phyloP scores from a whole-genome alignment of 176 grass and related monocot genomes.

The Paspalum vaginatum region DNA sequence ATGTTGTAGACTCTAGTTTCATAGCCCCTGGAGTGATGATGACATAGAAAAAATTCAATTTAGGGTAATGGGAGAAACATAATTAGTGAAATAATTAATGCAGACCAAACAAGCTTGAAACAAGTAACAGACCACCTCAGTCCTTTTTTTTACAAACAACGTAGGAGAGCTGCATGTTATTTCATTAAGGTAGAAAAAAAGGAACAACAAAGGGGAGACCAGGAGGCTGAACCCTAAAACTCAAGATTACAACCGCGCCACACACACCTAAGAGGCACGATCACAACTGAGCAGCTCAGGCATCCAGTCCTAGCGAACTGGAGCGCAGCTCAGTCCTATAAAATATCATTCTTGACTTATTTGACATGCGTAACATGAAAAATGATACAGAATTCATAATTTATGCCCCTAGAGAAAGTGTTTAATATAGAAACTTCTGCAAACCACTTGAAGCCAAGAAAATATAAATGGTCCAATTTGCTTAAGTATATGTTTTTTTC shows the following conservation, averaged over 20 bases:
- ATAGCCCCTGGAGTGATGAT: slow-evolving; percentile 70
- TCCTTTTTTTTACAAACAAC: too few species aligned
- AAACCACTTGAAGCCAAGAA: slow-evolving; percentile 23
- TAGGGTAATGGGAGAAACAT: slow-evolving; percentile 20
- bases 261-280: too few species aligned
- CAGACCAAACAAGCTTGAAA: slow-evolving; percentile 25
- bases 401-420: slow-evolving; percentile 7
- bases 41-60: slow-evolving; percentile 34
- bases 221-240: too few species aligned
- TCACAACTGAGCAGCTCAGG: too few species aligned
- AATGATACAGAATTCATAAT: not conserved
- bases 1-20: slow-evolving; percentile 88
- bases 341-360: slow-evolving; percentile 23
- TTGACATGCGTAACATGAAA: slow-evolving; percentile 1
- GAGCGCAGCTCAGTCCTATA: too few species aligned
- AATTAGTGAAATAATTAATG: slow-evolving; percentile 20
- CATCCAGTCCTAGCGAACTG: too few species aligned
- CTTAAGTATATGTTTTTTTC: slow-evolving; percentile 22
- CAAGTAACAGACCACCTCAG: slow-evolving; percentile 4
- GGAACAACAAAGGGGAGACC: too few species aligned
- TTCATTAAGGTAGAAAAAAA: too few species aligned
- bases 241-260: too few species aligned
- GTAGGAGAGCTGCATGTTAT: too few species aligned
- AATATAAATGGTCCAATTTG: slow-evolving; percentile 17
- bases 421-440: slow-evolving; percentile 10